phyloP scores from a whole-genome alignment of 2,329 filamentous ascomycete genomes.

The Colletotrichum coccodes region DNA sequence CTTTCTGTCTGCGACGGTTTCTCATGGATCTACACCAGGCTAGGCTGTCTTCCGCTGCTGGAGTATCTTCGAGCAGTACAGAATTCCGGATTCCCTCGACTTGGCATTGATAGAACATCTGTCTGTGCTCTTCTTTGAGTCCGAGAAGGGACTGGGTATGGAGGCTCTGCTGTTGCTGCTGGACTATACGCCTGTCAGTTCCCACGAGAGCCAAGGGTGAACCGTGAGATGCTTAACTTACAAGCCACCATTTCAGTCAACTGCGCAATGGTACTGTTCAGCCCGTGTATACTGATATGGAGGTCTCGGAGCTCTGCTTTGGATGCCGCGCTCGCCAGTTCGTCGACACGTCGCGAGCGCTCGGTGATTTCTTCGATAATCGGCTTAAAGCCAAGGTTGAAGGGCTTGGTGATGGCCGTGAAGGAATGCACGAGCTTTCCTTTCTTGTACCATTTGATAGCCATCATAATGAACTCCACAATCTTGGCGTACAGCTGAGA shows the following conservation, averaged over 20 bases:
- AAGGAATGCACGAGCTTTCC: not conserved
- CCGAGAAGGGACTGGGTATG: not conserved
- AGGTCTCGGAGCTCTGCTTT: constrained; percentile 1
- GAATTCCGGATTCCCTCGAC: not conserved
- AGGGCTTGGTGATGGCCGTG: not conserved
- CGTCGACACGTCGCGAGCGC: not conserved
- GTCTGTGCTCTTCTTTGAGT: not conserved
- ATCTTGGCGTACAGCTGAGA: not conserved
- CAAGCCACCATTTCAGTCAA: constrained; percentile 5
- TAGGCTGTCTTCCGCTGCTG: not conserved
- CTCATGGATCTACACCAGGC: not conserved
- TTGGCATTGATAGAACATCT: accelerated
- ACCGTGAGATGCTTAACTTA: not conserved
- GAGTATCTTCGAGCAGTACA: not conserved
- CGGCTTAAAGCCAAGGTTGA: not conserved
- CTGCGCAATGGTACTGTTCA: not conserved
- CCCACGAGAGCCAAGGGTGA: no score
- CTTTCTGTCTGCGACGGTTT: not conserved
- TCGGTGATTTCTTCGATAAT: not conserved
- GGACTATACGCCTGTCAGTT: not conserved
- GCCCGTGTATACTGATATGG: not conserved
- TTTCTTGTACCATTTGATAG: not conserved
- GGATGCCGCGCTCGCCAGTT: not conserved
- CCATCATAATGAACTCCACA: not conserved
- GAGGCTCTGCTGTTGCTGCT: not conserved